These are phyloP conservation scores for Claviceps citrina DNA, from an alignment of 2,329 filamentous ascomycete species.

Conservation along the genomic window DNA sequence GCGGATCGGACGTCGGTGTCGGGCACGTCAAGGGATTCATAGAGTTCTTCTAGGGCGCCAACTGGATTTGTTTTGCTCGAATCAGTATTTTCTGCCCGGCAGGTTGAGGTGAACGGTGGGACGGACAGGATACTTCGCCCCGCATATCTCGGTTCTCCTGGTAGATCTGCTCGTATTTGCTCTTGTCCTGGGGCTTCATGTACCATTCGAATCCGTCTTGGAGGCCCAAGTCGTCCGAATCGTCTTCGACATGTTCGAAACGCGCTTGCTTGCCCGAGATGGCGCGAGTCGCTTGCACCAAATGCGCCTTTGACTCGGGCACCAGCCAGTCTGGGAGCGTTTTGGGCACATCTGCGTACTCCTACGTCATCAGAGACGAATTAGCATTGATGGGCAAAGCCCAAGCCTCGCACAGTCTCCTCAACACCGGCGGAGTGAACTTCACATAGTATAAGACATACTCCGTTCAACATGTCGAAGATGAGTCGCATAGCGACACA, in stretches of 20 bases:
- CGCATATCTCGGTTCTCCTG: slow-evolving; percentile 77
- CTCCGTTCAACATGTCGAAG: slow-evolving; percentile 91
- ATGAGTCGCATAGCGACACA: slow-evolving; percentile 97
- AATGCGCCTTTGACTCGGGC: slow-evolving; percentile 82
- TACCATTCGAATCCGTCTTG: slow-evolving; percentile 99
- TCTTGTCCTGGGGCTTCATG: slow-evolving; percentile 81
- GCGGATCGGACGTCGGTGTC: slow-evolving; percentile 74
- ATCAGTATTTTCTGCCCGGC: neutral
- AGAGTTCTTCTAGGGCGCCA: slow-evolving; percentile 63
- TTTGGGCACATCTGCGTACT: slow-evolving; percentile 77
- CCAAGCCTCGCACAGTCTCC: neutral
- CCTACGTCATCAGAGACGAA: slow-evolving; percentile 31
- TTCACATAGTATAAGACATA: slow-evolving; percentile 21
- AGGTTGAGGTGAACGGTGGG: neutral
- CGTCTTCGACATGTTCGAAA: slow-evolving; percentile 74
- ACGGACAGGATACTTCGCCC: slow-evolving; percentile 65
- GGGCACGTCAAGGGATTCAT: slow-evolving; percentile 61
- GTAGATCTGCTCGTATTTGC: slow-evolving; percentile 96
- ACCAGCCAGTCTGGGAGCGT: slow-evolving; percentile 90
- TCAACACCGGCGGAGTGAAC: neutral
- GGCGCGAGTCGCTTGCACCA: slow-evolving; percentile 70
- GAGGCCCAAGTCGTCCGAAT: slow-evolving; percentile 66
- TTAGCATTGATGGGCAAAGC: neutral
- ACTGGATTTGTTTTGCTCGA: slow-evolving; percentile 40
- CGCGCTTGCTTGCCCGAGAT: slow-evolving; percentile 64